Conservation (phyloP, 805 yeast species). For the Cyberlindnera lachancei region DNA sequence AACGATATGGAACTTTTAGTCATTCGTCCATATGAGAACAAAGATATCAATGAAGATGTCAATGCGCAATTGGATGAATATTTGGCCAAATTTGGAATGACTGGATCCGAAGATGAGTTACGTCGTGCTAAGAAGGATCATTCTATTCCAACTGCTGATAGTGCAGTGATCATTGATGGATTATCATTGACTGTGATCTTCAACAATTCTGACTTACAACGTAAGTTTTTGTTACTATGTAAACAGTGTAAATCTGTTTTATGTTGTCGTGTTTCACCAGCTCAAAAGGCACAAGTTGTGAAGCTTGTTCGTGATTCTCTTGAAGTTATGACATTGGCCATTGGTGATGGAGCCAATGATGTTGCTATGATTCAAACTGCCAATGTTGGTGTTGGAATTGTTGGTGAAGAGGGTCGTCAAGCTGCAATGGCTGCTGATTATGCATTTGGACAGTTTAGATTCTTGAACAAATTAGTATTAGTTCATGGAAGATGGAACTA, state of each 20-base stretch:
- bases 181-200: constrained; percentile 56
- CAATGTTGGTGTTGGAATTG: constrained; percentile 63
- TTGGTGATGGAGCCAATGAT: constrained; percentile 86
- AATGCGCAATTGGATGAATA: constrained; percentile 30
- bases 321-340: constrained; percentile 73
- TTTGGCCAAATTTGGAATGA: constrained; percentile 43
- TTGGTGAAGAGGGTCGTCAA: constrained; percentile 86
- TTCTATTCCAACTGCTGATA: constrained; percentile 59
- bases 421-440: constrained; percentile 86
- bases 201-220: constrained; percentile 28
- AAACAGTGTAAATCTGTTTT: constrained; percentile 81
- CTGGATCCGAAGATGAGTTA: constrained; percentile 51
- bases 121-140: constrained; percentile 48
- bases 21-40: constrained; percentile 39
- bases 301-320: constrained; percentile 62
- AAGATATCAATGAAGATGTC: constrained; percentile 1
- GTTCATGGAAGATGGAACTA: constrained; percentile 87
- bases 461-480: constrained; percentile 52
- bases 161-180: constrained; percentile 72
- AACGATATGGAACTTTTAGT: constrained; percentile 69
- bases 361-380: constrained; percentile 90
- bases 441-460: constrained; percentile 78
- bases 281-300: constrained; percentile 94
- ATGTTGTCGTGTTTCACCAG: constrained; percentile 96
- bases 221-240: constrained; percentile 62